Evolutionary conservation across 495 filamentous ascomycete species (phyloP).

Genomic region (Neurospora intermedia): DNA sequence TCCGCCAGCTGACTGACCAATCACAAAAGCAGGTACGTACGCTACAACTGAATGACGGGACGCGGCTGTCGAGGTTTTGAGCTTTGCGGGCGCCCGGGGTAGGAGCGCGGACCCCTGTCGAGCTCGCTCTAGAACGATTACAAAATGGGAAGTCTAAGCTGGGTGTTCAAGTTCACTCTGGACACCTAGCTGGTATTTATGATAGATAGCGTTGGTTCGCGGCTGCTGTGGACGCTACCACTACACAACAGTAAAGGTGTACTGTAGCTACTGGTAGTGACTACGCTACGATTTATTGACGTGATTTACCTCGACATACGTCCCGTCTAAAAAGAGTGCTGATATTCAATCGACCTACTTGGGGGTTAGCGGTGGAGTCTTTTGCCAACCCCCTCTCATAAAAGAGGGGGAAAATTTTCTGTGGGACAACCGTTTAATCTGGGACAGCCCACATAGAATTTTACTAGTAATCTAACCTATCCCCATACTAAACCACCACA

Average conservation of each 20-base stretch:
- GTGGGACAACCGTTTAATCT: no score
- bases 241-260: neutral
- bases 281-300: neutral
- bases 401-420: no score
- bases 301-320: neutral
- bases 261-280: neutral
- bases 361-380: no score
- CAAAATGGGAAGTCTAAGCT: neutral
- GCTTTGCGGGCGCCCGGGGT: neutral
- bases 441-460: no score
- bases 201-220: neutral
- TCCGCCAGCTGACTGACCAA: neutral
- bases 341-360: neutral
- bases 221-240: neutral
- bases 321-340: neutral
- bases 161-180: neutral
- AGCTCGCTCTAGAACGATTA: neutral
- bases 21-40: neutral
- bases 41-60: neutral
- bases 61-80: neutral
- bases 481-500: no score
- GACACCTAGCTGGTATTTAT: neutral
- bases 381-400: no score
- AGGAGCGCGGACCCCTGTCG: neutral
- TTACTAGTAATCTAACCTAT: no score